Evolutionary conservation across 1,284 basidiomycete species (phyloP).

Genomic region (Boletellus dicymbophilus): DNA sequence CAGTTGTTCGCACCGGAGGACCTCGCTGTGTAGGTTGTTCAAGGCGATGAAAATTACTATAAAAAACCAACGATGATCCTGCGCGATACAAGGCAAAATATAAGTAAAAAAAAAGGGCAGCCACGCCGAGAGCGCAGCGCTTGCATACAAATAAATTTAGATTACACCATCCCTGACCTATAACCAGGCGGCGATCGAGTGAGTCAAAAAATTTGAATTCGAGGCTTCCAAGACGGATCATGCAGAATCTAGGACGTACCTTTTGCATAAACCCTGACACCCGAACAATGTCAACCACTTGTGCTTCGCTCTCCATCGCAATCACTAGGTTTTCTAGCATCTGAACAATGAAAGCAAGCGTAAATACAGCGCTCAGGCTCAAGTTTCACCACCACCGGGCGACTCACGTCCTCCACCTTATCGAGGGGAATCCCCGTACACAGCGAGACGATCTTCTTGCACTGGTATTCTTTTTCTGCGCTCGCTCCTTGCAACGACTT

Average conservation of each 20-base stretch:
- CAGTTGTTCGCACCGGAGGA: constrained; percentile 84
- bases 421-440: constrained; percentile 89
- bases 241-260: constrained; percentile 37
- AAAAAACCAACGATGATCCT: constrained; percentile 11
- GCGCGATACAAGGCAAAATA: constrained; percentile 18
- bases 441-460: constrained; percentile 88
- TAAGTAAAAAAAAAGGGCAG: constrained; percentile 8
- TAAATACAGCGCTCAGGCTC: constrained; percentile 20
- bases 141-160: constrained; percentile 36
- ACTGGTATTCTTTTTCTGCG: constrained; percentile 86
- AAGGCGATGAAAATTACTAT: constrained; percentile 26
- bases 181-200: constrained; percentile 16
- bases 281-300: constrained; percentile 81
- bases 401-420: constrained; percentile 85
- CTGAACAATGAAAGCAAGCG: constrained; percentile 41
- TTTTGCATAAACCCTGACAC: constrained; percentile 92
- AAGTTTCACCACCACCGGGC: constrained; percentile 14
- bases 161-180: constrained; percentile 73
- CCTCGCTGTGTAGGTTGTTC: constrained; percentile 32
- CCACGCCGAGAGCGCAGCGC: constrained; percentile 6
- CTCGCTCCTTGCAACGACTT: constrained; percentile 76
- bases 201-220: constrained; percentile 18
- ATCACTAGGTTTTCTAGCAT: constrained; percentile 88
- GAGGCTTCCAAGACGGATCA: constrained; percentile 11
- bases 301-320: constrained; percentile 88